A percentile compares a stretch with the other conserved stretches of the same genome.
phyloP scores from a whole-genome alignment of 306 rosid genomes.

The Mimosa bimucronata region DNA sequence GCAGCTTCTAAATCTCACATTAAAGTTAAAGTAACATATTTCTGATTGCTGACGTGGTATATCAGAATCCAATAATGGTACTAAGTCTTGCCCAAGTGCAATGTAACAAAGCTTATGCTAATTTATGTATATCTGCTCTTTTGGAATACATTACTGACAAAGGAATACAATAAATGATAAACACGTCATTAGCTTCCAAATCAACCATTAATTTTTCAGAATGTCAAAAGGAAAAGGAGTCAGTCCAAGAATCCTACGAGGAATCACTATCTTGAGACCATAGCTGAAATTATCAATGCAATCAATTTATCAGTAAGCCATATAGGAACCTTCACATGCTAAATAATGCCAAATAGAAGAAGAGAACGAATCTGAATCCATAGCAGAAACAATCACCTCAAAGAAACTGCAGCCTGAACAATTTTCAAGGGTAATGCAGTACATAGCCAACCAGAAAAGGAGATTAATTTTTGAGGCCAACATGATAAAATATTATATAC shows the following conservation, averaged over 20 bases:
- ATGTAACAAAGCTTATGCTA: constrained; percentile 10
- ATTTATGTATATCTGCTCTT: background rate
- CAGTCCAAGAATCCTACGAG: background rate
- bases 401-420: background rate
- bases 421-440: background rate
- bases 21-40: constrained; percentile 19
- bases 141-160: background rate
- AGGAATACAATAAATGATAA: background rate
- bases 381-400: constrained; percentile 12
- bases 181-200: background rate
- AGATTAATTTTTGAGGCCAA: constrained; percentile 25
- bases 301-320: background rate
- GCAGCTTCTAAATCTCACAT: constrained; percentile 27
- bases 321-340: background rate
- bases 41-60: constrained; percentile 18
- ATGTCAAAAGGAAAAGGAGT: background rate
- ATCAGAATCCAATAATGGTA: constrained; percentile 15
- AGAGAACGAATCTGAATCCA: constrained; percentile 20
- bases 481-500: background rate
- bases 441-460: constrained; percentile 29
- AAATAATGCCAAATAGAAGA: background rate
- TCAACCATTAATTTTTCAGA: background rate
- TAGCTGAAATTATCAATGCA: constrained; percentile 26
- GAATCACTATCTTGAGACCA: background rate
- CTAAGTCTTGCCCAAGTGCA: background rate